Conservation (phyloP, 2,329 filamentous ascomycete species). For the Aureobasidium mangrovei region DNA sequence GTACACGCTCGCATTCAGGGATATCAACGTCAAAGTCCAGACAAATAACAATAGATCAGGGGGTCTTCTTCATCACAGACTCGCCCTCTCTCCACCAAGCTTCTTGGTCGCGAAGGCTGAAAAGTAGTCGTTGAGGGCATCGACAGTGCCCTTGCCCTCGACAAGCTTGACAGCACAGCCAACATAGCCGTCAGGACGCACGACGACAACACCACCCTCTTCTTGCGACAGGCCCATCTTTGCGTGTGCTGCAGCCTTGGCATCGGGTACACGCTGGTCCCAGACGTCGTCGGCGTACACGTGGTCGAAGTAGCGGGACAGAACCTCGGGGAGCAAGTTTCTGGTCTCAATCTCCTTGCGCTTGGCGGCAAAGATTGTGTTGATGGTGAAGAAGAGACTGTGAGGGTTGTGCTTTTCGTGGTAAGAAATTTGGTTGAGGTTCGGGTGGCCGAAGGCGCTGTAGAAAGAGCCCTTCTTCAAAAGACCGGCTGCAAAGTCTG, state of each 20-base stretch:
- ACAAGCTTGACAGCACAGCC: conserved; percentile 64
- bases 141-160: conserved; percentile 69
- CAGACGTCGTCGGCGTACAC: conserved; percentile 79
- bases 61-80: conserved; percentile 16
- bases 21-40: not conserved
- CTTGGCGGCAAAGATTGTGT: conserved; percentile 61
- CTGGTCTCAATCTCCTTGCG: conserved; percentile 64
- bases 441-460: conserved; percentile 52
- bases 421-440: conserved; percentile 56
- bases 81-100: conserved; percentile 28
- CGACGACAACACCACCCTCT: conserved; percentile 69
- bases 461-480: conserved; percentile 64
- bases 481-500: conserved; percentile 60
- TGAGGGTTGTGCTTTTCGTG: conserved; percentile 82
- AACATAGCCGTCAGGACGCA: conserved; percentile 81
- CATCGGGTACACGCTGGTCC: conserved; percentile 60
- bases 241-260: conserved; percentile 66
- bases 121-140: conserved; percentile 81
- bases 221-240: conserved; percentile 76
- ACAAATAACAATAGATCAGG: not conserved
- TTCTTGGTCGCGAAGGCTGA: conserved; percentile 59
- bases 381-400: conserved; percentile 70
- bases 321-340: conserved; percentile 57
- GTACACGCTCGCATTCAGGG: not conserved
- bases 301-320: conserved; percentile 70